Base-by-base conservation (phyloP, 768 basidiomycete genomes). In the Auricularia cornea region DNA sequence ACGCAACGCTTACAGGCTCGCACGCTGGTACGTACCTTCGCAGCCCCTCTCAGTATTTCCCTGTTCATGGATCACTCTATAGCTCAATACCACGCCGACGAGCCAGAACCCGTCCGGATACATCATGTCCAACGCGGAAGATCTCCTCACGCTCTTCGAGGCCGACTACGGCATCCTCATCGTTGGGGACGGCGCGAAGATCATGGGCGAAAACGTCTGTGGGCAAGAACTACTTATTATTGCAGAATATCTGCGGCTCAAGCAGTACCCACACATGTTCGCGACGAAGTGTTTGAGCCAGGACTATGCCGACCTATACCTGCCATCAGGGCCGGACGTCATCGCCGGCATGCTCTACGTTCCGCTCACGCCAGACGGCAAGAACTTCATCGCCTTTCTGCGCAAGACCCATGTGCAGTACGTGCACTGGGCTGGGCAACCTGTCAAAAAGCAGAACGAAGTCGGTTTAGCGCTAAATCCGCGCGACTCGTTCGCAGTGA, bases 311-410 rank as follows among this genome's bases (percentile, higher is more conserved):
- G 90, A 94, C 69, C 76, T 94, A 10, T 75, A 82, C 48, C 75
- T 87, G 6, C 82, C 82, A 0, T 78, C 77, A 63, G 83, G 81
- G 75, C 65, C 65, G 76, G 83, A 86, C 59, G 74, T 84, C 57
- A 82, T 94, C 66, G 85, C 89, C 1, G 90, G 91, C 3, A 69
- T 91, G 60, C 81, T 94, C 2, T 86, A 83, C 67, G 86, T 92
- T 0, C 90, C 91, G 1, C 76, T 92, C 2, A 90, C 89, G 0
- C 79, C 78, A 44, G 82, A 81, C 11, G 90, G 90, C 1, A 81
- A 84, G 48, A 90, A 94, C 70, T 92, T 92, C 68, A 90, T 94
- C 64, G 87, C 86, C 16, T 87, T 94, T 68, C 74, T 92, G 32
- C 81, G 90, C n/a, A 85, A 84, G 66, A 89, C 90, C 3, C 89